Evolutionary conservation across 192 early-diverging fungal species (phyloP).

Genomic region (Coemansia sp.): DNA sequence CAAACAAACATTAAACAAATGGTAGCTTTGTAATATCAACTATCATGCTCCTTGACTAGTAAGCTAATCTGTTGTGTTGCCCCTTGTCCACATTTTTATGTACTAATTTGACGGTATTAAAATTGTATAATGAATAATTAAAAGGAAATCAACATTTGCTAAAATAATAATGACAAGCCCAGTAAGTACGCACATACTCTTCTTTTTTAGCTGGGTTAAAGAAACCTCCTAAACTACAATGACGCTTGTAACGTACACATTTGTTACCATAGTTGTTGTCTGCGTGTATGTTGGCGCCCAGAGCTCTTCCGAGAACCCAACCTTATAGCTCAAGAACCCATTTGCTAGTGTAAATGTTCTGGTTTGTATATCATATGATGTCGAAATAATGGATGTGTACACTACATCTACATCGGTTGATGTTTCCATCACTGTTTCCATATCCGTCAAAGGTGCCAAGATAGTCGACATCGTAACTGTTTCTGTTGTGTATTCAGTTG

Average conservation of each 20-base stretch:
- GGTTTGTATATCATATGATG: constrained; percentile 12
- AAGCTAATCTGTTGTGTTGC: too few relatives aligned
- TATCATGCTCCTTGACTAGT: too few relatives aligned
- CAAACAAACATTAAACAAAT: neutral
- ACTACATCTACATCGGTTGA: neutral
- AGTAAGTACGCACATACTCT: neutral
- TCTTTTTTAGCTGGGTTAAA: neutral
- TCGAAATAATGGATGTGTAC: neutral
- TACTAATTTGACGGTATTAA: neutral
- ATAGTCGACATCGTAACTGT: neutral
- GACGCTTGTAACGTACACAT: neutral
- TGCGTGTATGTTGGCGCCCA: constrained; percentile 2
- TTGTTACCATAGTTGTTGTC: neutral
- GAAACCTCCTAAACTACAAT: neutral
- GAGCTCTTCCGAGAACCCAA: neutral
- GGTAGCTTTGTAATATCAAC: too few relatives aligned
- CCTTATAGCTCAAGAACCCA: constrained; percentile 9
- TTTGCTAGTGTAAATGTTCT: constrained; percentile 3
- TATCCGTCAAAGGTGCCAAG: neutral
- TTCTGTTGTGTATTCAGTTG: constrained; percentile 5
- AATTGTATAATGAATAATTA: neutral
- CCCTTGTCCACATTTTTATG: neutral
- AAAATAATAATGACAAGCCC: constrained; percentile 6
- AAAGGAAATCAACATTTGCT: neutral
- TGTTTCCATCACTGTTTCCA: constrained; percentile 5